Evolutionary conservation across 768 basidiomycete species (phyloP).

Genomic region (Serpula lacrymans): DNA sequence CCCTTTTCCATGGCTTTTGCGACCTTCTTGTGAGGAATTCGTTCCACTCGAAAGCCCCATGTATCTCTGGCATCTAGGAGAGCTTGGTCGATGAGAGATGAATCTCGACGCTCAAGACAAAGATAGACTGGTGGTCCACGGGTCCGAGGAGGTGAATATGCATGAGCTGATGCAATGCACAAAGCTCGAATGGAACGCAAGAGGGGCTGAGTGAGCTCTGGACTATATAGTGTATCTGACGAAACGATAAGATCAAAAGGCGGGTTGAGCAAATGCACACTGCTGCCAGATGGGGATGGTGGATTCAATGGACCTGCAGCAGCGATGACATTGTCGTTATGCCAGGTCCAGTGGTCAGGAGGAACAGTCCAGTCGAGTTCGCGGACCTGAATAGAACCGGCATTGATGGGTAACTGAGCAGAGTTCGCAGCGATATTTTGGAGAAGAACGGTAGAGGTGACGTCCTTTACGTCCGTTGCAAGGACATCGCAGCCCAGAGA

Average conservation of each 20-base stretch:
- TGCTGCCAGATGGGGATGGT: constrained; percentile 9
- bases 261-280: constrained; percentile 33
- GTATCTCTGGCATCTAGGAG: constrained; percentile 50
- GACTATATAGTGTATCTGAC: constrained; percentile 78
- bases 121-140: constrained; percentile 47
- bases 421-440: constrained; percentile 58
- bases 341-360: constrained; percentile 56
- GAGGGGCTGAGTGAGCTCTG: constrained; percentile 62
- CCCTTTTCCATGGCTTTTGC: constrained; percentile 56
- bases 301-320: constrained; percentile 19
- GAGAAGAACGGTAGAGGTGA: constrained; percentile 59
- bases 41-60: constrained; percentile 58
- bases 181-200: constrained; percentile 63
- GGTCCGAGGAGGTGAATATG: constrained; percentile 18
- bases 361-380: constrained; percentile 69
- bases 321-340: constrained; percentile 35
- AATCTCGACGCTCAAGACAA: constrained; percentile 78
- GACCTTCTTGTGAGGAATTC: constrained; percentile 58
- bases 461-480: constrained; percentile 68
- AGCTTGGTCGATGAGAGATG: constrained; percentile 54
- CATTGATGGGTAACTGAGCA: constrained; percentile 21
- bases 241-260: constrained; percentile 78
- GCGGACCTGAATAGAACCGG: constrained; percentile 54
- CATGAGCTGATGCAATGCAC: constrained; percentile 33
- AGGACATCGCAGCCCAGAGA: constrained; percentile 74